Evolutionary conservation across 2,329 filamentous ascomycete species (phyloP).

Genomic region (Delphinella strobiligena): DNA sequence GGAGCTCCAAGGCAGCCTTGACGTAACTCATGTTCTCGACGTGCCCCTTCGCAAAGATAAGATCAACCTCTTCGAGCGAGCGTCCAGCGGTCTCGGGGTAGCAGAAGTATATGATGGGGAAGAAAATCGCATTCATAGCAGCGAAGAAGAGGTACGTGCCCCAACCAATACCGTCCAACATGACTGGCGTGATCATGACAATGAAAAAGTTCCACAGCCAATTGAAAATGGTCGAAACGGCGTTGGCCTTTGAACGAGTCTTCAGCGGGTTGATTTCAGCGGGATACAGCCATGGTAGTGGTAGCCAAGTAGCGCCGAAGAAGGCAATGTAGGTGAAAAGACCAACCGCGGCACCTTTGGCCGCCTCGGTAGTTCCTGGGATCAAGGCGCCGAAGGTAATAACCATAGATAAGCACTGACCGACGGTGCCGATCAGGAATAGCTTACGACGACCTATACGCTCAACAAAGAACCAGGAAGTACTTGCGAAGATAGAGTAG

Average conservation of each 20-base stretch:
- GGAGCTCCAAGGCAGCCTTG: conserved; percentile 24
- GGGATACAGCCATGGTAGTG: conserved; percentile 20
- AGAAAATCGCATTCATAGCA: conserved; percentile 39
- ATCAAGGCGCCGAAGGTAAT: conserved; percentile 30
- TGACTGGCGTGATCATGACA: conserved; percentile 23
- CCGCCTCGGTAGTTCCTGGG: conserved; percentile 17
- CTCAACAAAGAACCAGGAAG: conserved; percentile 54
- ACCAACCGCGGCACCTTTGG: conserved; percentile 42
- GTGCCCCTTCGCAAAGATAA: conserved; percentile 20
- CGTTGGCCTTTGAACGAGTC: conserved; percentile 44
- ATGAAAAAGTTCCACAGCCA: conserved; percentile 41
- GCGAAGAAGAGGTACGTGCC: conserved; percentile 38
- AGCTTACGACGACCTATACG: conserved; percentile 40
- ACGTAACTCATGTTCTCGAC: conserved; percentile 24
- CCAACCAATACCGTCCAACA: conserved; percentile 22
- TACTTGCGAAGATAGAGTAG: conserved; percentile 43
- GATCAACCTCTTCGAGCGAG: conserved; percentile 14
- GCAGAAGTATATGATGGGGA: conserved; percentile 47
- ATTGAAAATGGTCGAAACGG: conserved; percentile 41
- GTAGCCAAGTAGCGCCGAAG: conserved; percentile 45
- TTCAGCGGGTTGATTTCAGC: conserved; percentile 39
- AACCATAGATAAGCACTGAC: conserved; percentile 46
- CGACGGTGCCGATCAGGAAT: conserved; percentile 30
- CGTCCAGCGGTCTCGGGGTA: conserved; percentile 30
- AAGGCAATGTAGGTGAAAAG: conserved; percentile 60